Conservation (phyloP, 371 early-diverging fungal species). For the Mucor indicus region DNA sequence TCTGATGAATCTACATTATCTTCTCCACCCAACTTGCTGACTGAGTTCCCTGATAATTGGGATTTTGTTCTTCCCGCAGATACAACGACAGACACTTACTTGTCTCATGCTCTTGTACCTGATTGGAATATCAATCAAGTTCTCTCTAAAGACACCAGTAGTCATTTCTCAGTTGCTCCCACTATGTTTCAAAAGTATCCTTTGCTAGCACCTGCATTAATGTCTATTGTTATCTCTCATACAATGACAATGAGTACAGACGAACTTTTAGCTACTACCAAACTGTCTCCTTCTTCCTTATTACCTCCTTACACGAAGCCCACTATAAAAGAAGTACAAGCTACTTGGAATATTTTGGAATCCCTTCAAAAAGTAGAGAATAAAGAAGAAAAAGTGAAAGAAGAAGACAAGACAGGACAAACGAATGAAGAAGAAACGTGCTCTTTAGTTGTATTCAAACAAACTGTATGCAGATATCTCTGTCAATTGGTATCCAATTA, state of each 20-base stretch:
- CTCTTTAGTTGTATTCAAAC: no score
- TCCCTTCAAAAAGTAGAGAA: no score
- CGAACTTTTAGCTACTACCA: constrained; percentile 27
- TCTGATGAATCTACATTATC: constrained; percentile 21
- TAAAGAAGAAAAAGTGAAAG: no score
- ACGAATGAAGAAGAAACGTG: no score
- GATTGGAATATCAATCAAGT: constrained; percentile 33
- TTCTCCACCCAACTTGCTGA: constrained; percentile 25
- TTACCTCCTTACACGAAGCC: neutral
- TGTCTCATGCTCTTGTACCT: constrained; percentile 43
- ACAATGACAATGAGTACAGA: constrained; percentile 44
- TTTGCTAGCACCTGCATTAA: constrained; percentile 40
- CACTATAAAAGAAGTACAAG: constrained; percentile 17
- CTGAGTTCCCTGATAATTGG: constrained; percentile 24
- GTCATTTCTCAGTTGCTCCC: no score
- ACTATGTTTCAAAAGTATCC: constrained; percentile 27
- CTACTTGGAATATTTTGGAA: constrained; percentile 17
- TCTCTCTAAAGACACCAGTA: constrained; percentile 21
- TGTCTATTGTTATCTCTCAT: constrained; percentile 43
- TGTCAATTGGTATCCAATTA: no score
- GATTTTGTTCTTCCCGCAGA: constrained; percentile 20
- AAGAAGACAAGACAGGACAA: no score
- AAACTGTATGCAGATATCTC: no score
- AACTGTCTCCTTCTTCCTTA: constrained; percentile 8
- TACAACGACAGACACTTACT: constrained; percentile 27